Conservation (phyloP, 2,329 filamentous ascomycete genomes). For the Sarocladiaceae sp. region DNA sequence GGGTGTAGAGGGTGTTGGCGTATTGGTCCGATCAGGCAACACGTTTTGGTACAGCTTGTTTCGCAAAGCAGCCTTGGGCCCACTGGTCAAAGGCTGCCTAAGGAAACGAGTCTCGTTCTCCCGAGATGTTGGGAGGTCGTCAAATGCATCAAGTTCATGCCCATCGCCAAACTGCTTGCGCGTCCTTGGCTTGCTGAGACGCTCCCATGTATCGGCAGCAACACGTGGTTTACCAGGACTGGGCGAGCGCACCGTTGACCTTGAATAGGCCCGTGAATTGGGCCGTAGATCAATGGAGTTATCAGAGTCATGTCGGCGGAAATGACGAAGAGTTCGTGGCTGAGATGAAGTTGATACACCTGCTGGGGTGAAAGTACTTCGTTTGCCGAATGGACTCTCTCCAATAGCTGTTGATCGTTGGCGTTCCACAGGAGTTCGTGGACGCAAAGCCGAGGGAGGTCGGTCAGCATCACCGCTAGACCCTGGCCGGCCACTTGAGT, state of each 20-base stretch:
- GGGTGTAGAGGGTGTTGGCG: slow-evolving; percentile 49
- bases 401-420: slow-evolving; percentile 35
- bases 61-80: slow-evolving; percentile 59
- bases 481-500: slow-evolving; percentile 47
- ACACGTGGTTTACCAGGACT: slow-evolving; percentile 45
- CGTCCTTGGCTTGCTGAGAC: slow-evolving; percentile 64
- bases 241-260: slow-evolving; percentile 55
- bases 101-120: slow-evolving; percentile 77
- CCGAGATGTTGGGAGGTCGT: slow-evolving; percentile 87
- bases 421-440: slow-evolving; percentile 69
- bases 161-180: slow-evolving; percentile 75
- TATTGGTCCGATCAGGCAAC: slow-evolving; percentile 47
- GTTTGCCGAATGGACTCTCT: slow-evolving; percentile 51
- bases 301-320: slow-evolving; percentile 82
- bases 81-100: slow-evolving; percentile 70
- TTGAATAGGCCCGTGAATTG: slow-evolving; percentile 52
- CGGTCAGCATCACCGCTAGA: slow-evolving; percentile 53
- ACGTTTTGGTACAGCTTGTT: slow-evolving; percentile 53
- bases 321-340: slow-evolving; percentile 66
- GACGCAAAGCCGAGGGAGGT: slow-evolving; percentile 50
- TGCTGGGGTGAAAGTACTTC: slow-evolving; percentile 73
- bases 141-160: slow-evolving; percentile 86
- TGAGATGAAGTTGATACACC: slow-evolving; percentile 71
- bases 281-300: slow-evolving; percentile 56
- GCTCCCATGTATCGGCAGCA: slow-evolving; percentile 54